Conservation (phyloP, 2,329 filamentous ascomycete species). For the Byssochlamys sp. region DNA sequence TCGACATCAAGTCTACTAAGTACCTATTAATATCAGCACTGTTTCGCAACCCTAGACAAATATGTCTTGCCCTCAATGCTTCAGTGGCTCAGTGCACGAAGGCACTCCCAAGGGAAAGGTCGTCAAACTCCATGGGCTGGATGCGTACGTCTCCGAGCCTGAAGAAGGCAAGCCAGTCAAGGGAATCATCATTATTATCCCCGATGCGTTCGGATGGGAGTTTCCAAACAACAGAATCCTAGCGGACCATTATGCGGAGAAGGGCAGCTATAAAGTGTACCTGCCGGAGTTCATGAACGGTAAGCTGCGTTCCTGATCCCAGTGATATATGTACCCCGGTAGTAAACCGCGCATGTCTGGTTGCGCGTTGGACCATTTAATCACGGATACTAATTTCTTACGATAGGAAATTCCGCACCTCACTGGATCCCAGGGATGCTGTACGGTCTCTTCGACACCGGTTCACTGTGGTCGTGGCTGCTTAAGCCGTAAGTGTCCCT, state of each 20-base stretch:
- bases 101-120: constrained; percentile 39
- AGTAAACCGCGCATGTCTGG: not conserved
- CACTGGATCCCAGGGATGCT: constrained; percentile 1
- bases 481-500: constrained; percentile 10
- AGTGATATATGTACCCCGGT: not conserved
- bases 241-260: constrained; percentile 46
- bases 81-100: constrained; percentile 38
- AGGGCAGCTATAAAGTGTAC: constrained; percentile 43
- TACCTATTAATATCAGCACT: not conserved
- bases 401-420: constrained; percentile 10
- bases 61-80: constrained; percentile 33
- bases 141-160: constrained; percentile 37
- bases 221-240: constrained; percentile 46
- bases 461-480: constrained; percentile 7
- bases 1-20: not conserved
- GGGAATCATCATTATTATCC: constrained; percentile 45
- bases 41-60: not conserved
- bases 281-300: constrained; percentile 51
- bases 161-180: constrained; percentile 19
- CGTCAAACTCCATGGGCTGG: constrained; percentile 40
- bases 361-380: not conserved
- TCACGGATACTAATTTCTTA: not conserved
- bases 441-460: constrained; percentile 3
- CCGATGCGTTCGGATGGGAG: constrained; percentile 48
- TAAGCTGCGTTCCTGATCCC: constrained; percentile 9